phyloP scores from a whole-genome alignment of 345 rosid species.

The Garcia nutans region DNA sequence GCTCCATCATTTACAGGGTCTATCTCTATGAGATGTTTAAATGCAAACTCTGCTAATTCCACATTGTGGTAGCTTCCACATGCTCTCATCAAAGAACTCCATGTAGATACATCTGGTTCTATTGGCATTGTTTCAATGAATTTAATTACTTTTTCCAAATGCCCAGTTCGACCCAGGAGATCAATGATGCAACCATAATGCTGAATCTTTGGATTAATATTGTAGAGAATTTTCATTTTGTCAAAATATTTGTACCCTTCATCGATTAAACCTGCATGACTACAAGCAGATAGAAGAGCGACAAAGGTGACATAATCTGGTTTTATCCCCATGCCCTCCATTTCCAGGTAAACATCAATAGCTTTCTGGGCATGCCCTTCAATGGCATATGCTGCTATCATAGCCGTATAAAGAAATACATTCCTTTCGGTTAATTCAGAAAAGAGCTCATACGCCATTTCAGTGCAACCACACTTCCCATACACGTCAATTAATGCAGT shows the following conservation, averaged over 20 bases:
- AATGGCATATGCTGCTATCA: conserved; percentile 7
- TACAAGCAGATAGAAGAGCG: conserved; percentile 29
- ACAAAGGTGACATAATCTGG: conserved; percentile 25
- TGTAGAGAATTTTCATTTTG: conserved; percentile 22
- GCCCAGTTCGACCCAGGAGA: conserved; percentile 14
- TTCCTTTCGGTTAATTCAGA: conserved; percentile 2
- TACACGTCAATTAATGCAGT: conserved; percentile 33
- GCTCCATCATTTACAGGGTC: conserved; percentile 25
- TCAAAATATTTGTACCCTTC: conserved; percentile 22
- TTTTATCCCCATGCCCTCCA: conserved; percentile 21
- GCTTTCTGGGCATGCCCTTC: conserved; percentile 11
- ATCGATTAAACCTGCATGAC: conserved; percentile 31
- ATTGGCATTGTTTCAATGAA: conserved; percentile 29
- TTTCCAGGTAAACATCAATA: conserved; percentile 16
- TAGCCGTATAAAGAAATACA: too few species aligned
- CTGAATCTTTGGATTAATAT: conserved; percentile 17
- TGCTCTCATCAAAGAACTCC: conserved; percentile 20
- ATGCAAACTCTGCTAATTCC: conserved; percentile 25
- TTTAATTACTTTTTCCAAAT: conserved; percentile 11
- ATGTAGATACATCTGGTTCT: conserved; percentile 12
- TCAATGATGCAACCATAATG: conserved; percentile 18
- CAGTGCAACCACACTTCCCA: conserved; percentile 24
- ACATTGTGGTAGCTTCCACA: conserved; percentile 6
- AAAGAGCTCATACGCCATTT: conserved; percentile 2
- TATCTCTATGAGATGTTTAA: conserved; percentile 22